These are phyloP conservation scores for Penicillium tannophilum DNA, from an alignment of 495 filamentous ascomycete genomes.

Conservation along the genomic window DNA sequence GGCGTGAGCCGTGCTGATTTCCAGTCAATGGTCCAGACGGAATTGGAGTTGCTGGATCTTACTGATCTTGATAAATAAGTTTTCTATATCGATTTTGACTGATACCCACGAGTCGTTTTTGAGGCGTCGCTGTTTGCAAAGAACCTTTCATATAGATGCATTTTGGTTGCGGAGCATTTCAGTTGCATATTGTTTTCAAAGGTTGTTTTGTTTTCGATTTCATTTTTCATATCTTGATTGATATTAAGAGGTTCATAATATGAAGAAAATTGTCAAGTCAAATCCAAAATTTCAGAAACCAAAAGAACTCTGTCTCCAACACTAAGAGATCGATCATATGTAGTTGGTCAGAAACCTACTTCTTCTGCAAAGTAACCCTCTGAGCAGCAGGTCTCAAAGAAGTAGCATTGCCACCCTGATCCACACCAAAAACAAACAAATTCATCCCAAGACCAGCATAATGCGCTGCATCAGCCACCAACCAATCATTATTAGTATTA, in stretches of 20 bases:
- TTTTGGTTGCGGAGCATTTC: constrained; percentile 8
- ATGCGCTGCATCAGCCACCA: constrained; percentile 1
- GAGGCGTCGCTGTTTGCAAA: constrained; percentile 13
- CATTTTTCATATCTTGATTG: background rate
- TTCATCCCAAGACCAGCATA: background rate
- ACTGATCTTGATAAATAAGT: constrained; percentile 66
- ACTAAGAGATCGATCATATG: background rate
- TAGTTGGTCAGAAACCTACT: background rate
- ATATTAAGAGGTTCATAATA: background rate
- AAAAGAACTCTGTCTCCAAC: background rate
- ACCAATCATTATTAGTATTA: constrained; percentile 6
- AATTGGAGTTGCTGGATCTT: constrained; percentile 75
- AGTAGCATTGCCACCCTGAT: background rate
- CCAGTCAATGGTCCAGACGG: constrained; percentile 74
- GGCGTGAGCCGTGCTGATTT: constrained; percentile 87
- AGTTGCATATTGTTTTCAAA: constrained; percentile 5
- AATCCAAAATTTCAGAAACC: too few species aligned
- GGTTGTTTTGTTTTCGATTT: background rate
- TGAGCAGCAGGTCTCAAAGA: background rate
- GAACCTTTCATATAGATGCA: constrained; percentile 18
- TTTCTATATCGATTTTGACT: constrained; percentile 17
- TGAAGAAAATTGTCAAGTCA: background rate
- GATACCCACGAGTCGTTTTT: constrained; percentile 28
- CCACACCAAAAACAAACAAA: constrained; percentile 7
- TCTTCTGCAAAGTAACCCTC: background rate